These are phyloP conservation scores for Solanum chmielewskii DNA, from an alignment of 257 asterid species.

Conservation along the genomic window DNA sequence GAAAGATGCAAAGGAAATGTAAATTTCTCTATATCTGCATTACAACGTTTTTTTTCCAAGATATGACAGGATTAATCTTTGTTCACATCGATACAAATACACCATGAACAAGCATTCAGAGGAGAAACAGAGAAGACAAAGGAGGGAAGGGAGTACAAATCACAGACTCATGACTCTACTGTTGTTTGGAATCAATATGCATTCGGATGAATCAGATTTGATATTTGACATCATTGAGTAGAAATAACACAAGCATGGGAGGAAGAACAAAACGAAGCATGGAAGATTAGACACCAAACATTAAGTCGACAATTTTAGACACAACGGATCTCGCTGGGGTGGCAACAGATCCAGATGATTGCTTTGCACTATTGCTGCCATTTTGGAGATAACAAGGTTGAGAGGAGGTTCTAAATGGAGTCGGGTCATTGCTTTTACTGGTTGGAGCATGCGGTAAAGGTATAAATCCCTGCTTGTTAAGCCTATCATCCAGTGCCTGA, in stretches of 20 bases:
- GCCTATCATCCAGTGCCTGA: constrained; percentile 55
- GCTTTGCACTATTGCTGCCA: constrained; percentile 32
- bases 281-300: constrained; percentile 65
- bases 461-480: constrained; percentile 70
- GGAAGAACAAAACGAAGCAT: neutral
- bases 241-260: neutral
- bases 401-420: constrained; percentile 43
- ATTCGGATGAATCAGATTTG: neutral
- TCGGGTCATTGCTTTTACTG: constrained; percentile 31
- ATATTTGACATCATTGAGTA: neutral
- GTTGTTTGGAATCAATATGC: neutral
- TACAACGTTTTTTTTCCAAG: neutral
- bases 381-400: constrained; percentile 57
- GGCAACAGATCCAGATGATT: constrained; percentile 65
- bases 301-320: constrained; percentile 83
- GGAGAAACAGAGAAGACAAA: neutral
- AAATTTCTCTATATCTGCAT: neutral
- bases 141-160: neutral
- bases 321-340: constrained; percentile 79
- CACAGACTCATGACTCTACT: neutral
- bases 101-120: neutral
- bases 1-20: neutral
- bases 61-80: neutral
- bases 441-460: constrained; percentile 55
- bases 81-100: neutral